These are phyloP conservation scores for Saxophila tyrrhenica DNA, from an alignment of 495 filamentous ascomycete species.

Conservation along the genomic window DNA sequence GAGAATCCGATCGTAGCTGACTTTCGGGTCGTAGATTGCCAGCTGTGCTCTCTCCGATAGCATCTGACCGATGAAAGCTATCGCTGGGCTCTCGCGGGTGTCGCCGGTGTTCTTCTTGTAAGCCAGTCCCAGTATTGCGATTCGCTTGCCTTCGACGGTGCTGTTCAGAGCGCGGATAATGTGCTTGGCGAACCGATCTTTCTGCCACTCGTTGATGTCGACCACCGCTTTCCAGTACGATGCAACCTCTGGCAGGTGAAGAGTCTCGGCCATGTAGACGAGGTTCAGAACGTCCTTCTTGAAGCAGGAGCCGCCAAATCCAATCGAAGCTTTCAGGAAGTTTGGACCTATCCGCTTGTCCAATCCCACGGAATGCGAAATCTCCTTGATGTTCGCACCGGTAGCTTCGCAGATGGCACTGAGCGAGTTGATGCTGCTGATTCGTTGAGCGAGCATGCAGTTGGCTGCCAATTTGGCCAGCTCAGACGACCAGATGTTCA, in stretches of 20 bases:
- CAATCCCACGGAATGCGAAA: slow-evolving; percentile 55
- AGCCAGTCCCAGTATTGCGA: slow-evolving; percentile 64
- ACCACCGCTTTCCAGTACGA: slow-evolving; percentile 66
- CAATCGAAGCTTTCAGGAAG: slow-evolving; percentile 67
- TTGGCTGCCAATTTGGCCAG: slow-evolving; percentile 72
- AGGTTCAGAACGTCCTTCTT: slow-evolving; percentile 72
- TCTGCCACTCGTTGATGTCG: slow-evolving; percentile 67
- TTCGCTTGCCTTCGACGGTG: slow-evolving; percentile 58
- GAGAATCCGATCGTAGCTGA: slow-evolving; percentile 37
- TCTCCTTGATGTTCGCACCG: slow-evolving; percentile 64
- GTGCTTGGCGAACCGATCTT: slow-evolving; percentile 51
- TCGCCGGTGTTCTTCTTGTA: slow-evolving; percentile 79
- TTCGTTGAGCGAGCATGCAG: slow-evolving; percentile 70
- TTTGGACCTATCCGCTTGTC: slow-evolving; percentile 60
- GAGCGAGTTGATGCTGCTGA: slow-evolving; percentile 70
- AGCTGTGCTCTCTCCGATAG: slow-evolving; percentile 54
- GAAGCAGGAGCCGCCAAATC: slow-evolving; percentile 61
- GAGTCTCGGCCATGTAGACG: slow-evolving; percentile 58
- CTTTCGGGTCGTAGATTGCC: slow-evolving; percentile 65
- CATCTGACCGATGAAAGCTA: slow-evolving; percentile 54
- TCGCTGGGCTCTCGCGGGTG: slow-evolving; percentile 59
- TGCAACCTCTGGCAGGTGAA: slow-evolving; percentile 60
- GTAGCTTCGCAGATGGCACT: slow-evolving; percentile 52
- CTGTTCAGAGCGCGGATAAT: slow-evolving; percentile 58
- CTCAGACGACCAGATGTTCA: slow-evolving; percentile 72